A percentile compares a stretch with the other conserved stretches of the same genome.
Conservation (phyloP, 306 rosid genomes). For the Purshia tridentata region DNA sequence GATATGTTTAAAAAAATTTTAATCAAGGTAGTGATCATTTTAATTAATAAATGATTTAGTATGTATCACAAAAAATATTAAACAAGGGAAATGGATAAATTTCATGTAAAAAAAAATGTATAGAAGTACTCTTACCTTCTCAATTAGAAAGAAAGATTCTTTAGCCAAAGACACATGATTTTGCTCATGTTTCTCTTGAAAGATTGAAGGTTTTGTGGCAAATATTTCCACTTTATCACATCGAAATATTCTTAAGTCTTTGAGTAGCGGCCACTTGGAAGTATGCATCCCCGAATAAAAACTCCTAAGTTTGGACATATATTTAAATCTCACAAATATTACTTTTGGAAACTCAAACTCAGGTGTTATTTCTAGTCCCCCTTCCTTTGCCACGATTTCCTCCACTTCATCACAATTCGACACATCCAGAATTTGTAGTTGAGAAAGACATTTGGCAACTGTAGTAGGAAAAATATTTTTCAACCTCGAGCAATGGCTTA, state of each 20-base stretch:
- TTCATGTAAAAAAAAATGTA: too few species aligned
- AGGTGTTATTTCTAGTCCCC: not conserved
- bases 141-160: not conserved
- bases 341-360: conserved; percentile 13
- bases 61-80: too few species aligned
- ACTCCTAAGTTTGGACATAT: not conserved
- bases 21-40: too few species aligned
- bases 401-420: conserved; percentile 16
- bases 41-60: too few species aligned
- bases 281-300: conserved; percentile 23
- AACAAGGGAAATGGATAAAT: too few species aligned
- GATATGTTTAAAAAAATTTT: too few species aligned
- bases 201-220: not conserved
- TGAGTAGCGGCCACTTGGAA: conserved; percentile 25
- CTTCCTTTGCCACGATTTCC: conserved; percentile 22
- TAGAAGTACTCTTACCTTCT: conserved; percentile 6
- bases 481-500: conserved; percentile 22
- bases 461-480: conserved; percentile 25
- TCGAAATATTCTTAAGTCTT: fast-evolving
- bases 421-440: conserved; percentile 14
- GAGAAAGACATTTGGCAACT: conserved; percentile 26
- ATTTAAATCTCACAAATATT: not conserved
- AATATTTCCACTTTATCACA: not conserved
- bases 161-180: not conserved
- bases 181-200: not conserved